A percentile compares a stretch with the other conserved stretches of the same genome.
These are phyloP conservation scores for Alopecurus myosuroides DNA, from an alignment of 176 grass and related monocot species.

Conservation along the genomic window DNA sequence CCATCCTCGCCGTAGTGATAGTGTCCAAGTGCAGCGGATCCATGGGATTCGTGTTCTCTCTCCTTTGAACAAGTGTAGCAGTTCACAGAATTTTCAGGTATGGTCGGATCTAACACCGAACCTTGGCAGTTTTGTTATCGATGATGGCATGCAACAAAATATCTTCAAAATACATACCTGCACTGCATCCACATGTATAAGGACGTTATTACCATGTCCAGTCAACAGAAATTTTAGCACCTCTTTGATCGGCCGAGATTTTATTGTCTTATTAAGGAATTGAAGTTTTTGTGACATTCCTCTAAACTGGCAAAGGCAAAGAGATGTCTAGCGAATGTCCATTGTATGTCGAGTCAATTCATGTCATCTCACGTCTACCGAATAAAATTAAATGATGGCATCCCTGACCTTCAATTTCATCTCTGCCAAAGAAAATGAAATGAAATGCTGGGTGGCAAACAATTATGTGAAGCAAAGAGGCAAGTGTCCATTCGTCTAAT, in stretches of 20 bases:
- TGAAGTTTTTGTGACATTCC: background rate
- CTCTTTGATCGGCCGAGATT: background rate
- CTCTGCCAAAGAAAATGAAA: no score
- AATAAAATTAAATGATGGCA: no score
- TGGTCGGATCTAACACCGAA: background rate
- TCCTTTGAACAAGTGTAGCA: background rate
- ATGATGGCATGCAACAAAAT: background rate
- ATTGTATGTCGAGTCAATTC: no score
- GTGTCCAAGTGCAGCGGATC: conserved; percentile 13
- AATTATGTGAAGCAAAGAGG: background rate
- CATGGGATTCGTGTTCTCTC: conserved; percentile 6
- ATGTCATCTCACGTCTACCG: no score
- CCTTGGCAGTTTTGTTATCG: background rate
- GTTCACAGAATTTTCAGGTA: conserved; percentile 23
- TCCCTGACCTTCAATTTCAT: no score
- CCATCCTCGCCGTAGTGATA: background rate
- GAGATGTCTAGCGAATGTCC: no score
- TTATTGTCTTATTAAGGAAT: background rate
- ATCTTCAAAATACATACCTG: background rate
- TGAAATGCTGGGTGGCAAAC: no score
- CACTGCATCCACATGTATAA: background rate
- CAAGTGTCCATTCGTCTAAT: background rate
- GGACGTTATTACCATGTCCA: background rate
- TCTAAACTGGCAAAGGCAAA: no score
- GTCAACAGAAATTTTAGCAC: background rate